Base-by-base conservation (phyloP, 2,329 filamentous ascomycete genomes). In the Paracorniculantispora psalliotae region DNA sequence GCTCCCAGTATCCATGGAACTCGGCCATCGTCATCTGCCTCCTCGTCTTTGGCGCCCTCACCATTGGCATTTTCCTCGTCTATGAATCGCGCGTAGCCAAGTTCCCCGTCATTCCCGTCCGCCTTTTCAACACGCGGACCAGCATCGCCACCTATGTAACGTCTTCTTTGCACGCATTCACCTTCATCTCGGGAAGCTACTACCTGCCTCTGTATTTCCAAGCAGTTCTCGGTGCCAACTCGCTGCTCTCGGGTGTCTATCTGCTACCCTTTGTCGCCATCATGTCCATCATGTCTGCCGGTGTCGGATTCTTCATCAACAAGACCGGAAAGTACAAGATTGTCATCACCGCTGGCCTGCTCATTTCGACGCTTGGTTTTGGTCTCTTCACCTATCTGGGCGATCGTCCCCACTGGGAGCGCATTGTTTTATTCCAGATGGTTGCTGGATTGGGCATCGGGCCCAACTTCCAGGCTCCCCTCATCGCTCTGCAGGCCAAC, bases 181-280 rank as follows among this genome's bases (percentile, higher is more conserved):
- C 89, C 63, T 93, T 93, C 77, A 91, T 93, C 67, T 83, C 87
- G 0, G 85, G 83, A 30, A 85, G 83, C 62, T 96, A 93, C 78
- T 96, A 89, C 75, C 79, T 96, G 4, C 91, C 91, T 0, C 80
- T 96, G 2, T 96, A 96, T 77, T 93, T 92, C 73, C 91, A 96
- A 73, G 82, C 87, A 54, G 85, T 90, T 54, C 79, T 90, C 46
- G 81, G 88, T 52, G 84, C 84, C 2, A 79, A 81, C 0, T 87
- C 90, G 0, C 81, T 92, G 37, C 75, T 88, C 30, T 89, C 86
- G 1, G 91, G 91, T 52, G 84, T 92, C 51, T 91, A 91, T 67
- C 72, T 91, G 17, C 78, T 94, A 15, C 87, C 90, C 0, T 84
- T 83, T 62, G 88, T 88, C 9, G 68, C 93, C 35, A 79, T 85